phyloP scores from a whole-genome alignment of 192 early-diverging fungal species.

The Lunasporangiospora selenospora region DNA sequence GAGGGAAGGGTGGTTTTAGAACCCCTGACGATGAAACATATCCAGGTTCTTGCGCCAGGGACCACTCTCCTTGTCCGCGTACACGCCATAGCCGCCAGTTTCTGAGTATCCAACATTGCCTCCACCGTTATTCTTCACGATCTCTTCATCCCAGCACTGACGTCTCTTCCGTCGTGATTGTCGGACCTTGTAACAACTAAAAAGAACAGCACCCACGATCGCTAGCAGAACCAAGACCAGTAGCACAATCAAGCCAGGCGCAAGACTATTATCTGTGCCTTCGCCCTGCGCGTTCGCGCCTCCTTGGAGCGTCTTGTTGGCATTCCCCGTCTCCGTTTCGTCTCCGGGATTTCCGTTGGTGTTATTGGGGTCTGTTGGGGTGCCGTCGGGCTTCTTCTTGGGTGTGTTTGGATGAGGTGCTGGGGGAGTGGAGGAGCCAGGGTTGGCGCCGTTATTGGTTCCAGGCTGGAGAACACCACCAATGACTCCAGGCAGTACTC shows the following conservation, averaged over 20 bases:
- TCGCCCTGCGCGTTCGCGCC: too few species aligned
- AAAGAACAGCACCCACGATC: conserved; percentile 6
- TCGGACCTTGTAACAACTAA: conserved; percentile 32
- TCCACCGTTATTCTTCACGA: conserved; percentile 35
- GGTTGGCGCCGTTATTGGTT: background rate
- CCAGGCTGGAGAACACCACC: too few species aligned
- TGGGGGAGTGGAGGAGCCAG: background rate
- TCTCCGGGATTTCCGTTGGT: background rate
- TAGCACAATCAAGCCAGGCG: conserved; percentile 21
- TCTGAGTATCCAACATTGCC: conserved; percentile 34
- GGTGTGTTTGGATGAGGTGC: too few species aligned
- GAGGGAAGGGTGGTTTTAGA: background rate
- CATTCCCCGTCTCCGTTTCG: background rate
- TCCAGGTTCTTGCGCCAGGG: conserved; percentile 39
- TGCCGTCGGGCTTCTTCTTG: too few species aligned
- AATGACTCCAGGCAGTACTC: too few species aligned
- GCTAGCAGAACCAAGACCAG: conserved; percentile 9
- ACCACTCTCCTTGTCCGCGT: conserved; percentile 11
- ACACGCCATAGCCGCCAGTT: conserved; percentile 40
- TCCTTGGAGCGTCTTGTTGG: too few species aligned
- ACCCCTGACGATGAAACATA: conserved; percentile 40
- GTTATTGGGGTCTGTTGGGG: too few species aligned
- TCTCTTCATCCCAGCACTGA: conserved; percentile 32
- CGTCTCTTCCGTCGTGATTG: conserved; percentile 16
- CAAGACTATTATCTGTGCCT: background rate